These are phyloP conservation scores for Telfairia occidentalis DNA, from an alignment of 331 rosid species.

Conservation along the genomic window DNA sequence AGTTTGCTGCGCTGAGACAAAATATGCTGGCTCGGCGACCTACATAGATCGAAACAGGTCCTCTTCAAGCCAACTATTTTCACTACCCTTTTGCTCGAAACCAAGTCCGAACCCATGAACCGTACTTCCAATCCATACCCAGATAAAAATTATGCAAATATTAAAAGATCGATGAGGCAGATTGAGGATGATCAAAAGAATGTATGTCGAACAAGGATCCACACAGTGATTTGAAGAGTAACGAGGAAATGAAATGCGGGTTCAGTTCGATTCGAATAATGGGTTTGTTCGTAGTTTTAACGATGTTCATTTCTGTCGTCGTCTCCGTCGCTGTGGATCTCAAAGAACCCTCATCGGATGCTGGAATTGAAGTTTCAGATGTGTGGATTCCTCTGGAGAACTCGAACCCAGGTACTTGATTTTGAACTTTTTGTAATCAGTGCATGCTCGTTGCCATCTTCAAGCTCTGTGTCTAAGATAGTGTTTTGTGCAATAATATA, in stretches of 20 bases:
- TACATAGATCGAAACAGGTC: not conserved
- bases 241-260: constrained; percentile 24
- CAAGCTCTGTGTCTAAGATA: not conserved
- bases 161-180: constrained; percentile 42
- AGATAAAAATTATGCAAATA: constrained; percentile 24
- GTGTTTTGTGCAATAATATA: not conserved
- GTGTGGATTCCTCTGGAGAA: constrained; percentile 20
- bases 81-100: constrained; percentile 16
- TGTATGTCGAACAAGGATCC: constrained; percentile 18
- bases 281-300: constrained; percentile 40
- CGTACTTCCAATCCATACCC: constrained; percentile 15
- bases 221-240: constrained; percentile 15
- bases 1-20: not conserved
- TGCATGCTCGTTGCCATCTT: constrained; percentile 6
- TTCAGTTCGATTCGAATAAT: constrained; percentile 34
- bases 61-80: not conserved
- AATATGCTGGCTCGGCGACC: not conserved
- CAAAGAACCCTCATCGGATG: constrained; percentile 60
- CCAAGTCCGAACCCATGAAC: not conserved
- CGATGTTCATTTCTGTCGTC: constrained; percentile 48
- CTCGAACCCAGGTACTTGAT: constrained; percentile 25
- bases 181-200: constrained; percentile 13
- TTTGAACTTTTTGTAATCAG: not conserved
- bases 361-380: constrained; percentile 24
- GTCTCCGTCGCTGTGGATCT: constrained; percentile 59